Base-by-base conservation (phyloP, 768 basidiomycete genomes). In the Suillus subluteus region DNA sequence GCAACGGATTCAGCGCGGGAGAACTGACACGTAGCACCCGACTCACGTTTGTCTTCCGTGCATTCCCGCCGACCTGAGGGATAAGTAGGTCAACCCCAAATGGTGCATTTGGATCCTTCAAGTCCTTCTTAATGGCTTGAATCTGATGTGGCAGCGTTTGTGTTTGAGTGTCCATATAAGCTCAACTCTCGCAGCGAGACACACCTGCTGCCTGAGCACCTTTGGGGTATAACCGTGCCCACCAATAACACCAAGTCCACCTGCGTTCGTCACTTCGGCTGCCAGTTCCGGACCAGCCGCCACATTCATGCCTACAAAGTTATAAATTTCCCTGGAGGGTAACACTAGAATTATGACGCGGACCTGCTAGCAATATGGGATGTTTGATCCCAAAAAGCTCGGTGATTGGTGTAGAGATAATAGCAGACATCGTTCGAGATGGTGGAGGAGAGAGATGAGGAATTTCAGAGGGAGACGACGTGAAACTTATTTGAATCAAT, bases 41-140 rank as follows among this genome's bases (percentile, higher is more conserved):
- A 66, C 82, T 64, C 79, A 92, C 93, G 76, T 96, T 97, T 30
- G 96, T 97, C 83, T 95, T 96, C 68, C 96, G 85, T 13, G 96
- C 96, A 69, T 80, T 88, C 37, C 92, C 93, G 23, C 94, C 95
- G 21, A 96, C 87, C 72, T 93, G 90, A 13, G 96, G 96, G 41
- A 98, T 82, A 50, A 97, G 85, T 61, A 98, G 82, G 75, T 98
- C 96, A 56, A 98, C 94, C 64, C 96, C 96, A 70, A 96, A 98
- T 2, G 95, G 92, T 44, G 85, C 87, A 58, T 88, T 89, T 75
- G 88, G 87, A 79, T 95, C 83, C 68, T 86, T 83, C 35, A 98
- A 79, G 73, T 86, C 84, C 43, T 83, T 82, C 79, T 97, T 96
- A 61, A 96, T 79, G 1, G 83, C 84, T 68, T 82, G 85, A 61